Base-by-base conservation (phyloP, 345 rosid species). In the Conringia planisiliqua region DNA sequence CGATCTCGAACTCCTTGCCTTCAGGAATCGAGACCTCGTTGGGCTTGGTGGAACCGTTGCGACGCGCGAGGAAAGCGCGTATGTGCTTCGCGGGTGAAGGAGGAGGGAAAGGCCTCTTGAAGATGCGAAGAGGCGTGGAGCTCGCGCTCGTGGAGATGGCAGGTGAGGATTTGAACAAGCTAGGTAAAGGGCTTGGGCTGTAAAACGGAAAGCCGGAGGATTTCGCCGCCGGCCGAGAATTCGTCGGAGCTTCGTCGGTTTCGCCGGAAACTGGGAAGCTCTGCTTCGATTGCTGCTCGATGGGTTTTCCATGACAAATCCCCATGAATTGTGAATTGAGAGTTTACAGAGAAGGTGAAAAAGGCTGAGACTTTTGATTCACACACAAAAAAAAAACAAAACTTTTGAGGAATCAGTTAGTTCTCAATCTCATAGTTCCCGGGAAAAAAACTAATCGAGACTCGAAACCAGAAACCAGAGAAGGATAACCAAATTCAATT, bases 61-160 rank as follows among this genome's bases (percentile, higher is more conserved):
- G 85, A 62, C 95, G 83, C 1, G 93, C 95, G 48, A 93, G 90
- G 80, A 91, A 83, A 27, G 98, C 89, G 3, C 89, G 84, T 70
- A 93, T 91, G 81, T 93, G 98, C 80, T 93, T 93, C 1, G 98
- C 98, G 18, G 98, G 98, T 0, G 98, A 93, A 26, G 98, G 98
- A 18, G 98, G 98, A 42, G 98, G 98, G 54, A 93, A 93, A 17
- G 97, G 96, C 47, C 98, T 91, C 88, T 87, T 93, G 87, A 93
- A 91, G 81, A 93, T 71, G 48, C 97, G 89, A 65, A 91, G 74
- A 69, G 98, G 98, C 52, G 98, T 93, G 0, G 98, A 93, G 74
- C 83, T 89, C 48, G 90, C 82, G 70, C 93, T 90, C 26, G 91
- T 55, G 3, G 79, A 75, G 67, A 87, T 65, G 6, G 96, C 87